Base-by-base conservation (phyloP, 768 basidiomycete genomes). In the Hirschioporus abietinus region DNA sequence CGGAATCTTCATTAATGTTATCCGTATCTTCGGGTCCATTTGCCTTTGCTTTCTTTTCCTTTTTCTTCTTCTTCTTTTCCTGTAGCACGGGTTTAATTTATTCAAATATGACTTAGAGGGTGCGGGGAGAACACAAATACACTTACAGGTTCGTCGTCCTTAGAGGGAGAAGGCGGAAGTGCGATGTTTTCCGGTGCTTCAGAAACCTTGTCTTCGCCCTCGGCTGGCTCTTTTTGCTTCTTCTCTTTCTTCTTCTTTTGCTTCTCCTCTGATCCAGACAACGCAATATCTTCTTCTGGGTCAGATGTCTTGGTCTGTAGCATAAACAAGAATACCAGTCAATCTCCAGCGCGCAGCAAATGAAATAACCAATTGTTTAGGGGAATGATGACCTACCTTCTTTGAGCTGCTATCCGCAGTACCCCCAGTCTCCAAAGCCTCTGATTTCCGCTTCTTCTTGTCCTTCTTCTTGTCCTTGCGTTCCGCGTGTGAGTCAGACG, bases 201-300 rank as follows among this genome's bases (percentile, higher is more conserved):
- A 52, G 42, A 15, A 52, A 10, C 20, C 4, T 20, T 52, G 42
- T 20, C 12, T 52, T 52, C 42, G 42, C 15, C 42, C 12, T 52
- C 20, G 5, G 20, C 42, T 52, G 60, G 3, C 60, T 24, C 7
- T 15, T 34, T 34, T 25, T 61, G 25, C 20, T 80, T 79, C 62
- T 79, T 75, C 69, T 80, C 75, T 70, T 77, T 76, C 68, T 75
- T 76, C 66, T 78, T 63, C 35, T 67, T 52, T 25, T 71, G 60
- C 26, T 58, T 61, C 26, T 30, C 35, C 26, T 30, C 35, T 57
- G 64, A 64, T 24, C 62, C 61, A 24, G 30, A 27, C 64, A 30
- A 27, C n/a, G 63, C 34, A 1, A 20, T 18, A 18, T 30, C 59
- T n/a, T 52, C 42, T 52, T 52, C 35, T 36, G 7, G 15, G 42